These are phyloP conservation scores for Fusarium haematococcum DNA, from an alignment of 2,329 filamentous ascomycete genomes.

Conservation along the genomic window DNA sequence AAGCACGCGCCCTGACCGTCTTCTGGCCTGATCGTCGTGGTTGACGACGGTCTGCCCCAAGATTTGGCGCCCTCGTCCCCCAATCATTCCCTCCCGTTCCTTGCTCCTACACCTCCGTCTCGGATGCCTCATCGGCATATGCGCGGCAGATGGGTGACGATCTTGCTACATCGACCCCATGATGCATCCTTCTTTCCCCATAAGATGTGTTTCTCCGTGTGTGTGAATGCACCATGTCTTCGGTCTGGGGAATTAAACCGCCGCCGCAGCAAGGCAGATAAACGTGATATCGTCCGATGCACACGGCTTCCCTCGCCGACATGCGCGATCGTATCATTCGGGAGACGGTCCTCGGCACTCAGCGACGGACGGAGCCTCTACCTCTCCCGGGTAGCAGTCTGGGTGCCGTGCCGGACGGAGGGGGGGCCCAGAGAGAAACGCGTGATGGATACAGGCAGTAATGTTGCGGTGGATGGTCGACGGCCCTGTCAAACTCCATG, in stretches of 20 bases:
- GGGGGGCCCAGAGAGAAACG: constrained; percentile 22
- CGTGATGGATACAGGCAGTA: constrained; percentile 30
- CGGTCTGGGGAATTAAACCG: constrained; percentile 26
- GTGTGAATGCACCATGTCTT: neutral
- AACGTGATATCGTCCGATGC: constrained; percentile 37
- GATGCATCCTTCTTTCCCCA: constrained; percentile 12
- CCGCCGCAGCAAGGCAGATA: constrained; percentile 3
- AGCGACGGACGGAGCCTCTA: constrained; percentile 1
- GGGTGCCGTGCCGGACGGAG: constrained; percentile 11
- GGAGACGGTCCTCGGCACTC: constrained; percentile 36
- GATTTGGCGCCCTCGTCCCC: constrained; percentile 25
- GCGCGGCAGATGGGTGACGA: constrained; percentile 45
- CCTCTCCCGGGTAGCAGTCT: neutral
- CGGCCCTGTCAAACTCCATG: constrained; percentile 8
- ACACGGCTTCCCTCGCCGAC: constrained; percentile 13
- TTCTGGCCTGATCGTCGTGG: constrained; percentile 44
- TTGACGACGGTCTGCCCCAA: constrained; percentile 15
- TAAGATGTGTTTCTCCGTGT: neutral
- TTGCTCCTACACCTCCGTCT: constrained; percentile 19
- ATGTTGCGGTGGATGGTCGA: constrained; percentile 7
- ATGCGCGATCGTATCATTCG: constrained; percentile 33
- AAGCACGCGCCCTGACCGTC: constrained; percentile 37
- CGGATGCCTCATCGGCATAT: constrained; percentile 45
- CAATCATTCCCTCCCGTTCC: constrained; percentile 37
- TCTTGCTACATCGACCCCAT: constrained; percentile 42